Evolutionary conservation across 2,329 filamentous ascomycete genomes (phyloP), one percentile per base, ranked within the genome.

Genomic region (Phoma sp.): DNA sequence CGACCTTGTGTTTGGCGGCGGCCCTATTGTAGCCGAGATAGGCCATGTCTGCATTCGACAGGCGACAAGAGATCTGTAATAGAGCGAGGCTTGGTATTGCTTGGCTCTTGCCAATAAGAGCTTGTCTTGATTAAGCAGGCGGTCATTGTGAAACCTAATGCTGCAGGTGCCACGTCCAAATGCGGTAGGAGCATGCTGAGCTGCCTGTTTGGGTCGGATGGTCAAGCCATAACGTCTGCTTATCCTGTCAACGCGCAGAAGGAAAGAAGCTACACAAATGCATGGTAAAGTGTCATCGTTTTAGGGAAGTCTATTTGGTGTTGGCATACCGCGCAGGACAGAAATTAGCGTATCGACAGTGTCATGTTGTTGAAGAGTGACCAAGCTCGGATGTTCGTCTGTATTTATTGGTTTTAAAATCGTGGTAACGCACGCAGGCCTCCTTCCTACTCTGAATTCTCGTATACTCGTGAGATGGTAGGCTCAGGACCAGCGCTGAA

Each of bases 401-500:
- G 17, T n/a, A 22, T n/a, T 15, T 22, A 21, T 44, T 15, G 8
- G 25, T 19, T 12, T 2, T 24, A 4, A 6, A 7, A 13, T n/a
- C 3, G 3, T 21, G 6, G 12, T 10, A 3, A 8, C 19, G 19
- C 37, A n/a, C 13, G 6, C 32, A 19, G 17, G n/a, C 29, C 4
- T 38, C 8, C 41, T n/a, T 22, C 29, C 17, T 15, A 6, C 4
- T 29, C 4, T 15, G 12, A 9, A 5, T 21, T 32, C 13, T 39
- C 50, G 7, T 47, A 7, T 33, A 21, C 6, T 55, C 39, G 17
- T 49, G 13, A 36, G 10, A 35, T 9, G 29, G 35, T 33, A 13
- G 25, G 21, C 37, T 36, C 41, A 51, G 24, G 47, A 25, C 46
- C 52, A 50, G 52, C 52, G 19, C 37, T 43, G 41, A 41, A 19